Percentiles rank a stretch among this genome's conserved stretches.
Conservation (phyloP, 2,329 filamentous ascomycete genomes). For the Fusarium continuum region DNA sequence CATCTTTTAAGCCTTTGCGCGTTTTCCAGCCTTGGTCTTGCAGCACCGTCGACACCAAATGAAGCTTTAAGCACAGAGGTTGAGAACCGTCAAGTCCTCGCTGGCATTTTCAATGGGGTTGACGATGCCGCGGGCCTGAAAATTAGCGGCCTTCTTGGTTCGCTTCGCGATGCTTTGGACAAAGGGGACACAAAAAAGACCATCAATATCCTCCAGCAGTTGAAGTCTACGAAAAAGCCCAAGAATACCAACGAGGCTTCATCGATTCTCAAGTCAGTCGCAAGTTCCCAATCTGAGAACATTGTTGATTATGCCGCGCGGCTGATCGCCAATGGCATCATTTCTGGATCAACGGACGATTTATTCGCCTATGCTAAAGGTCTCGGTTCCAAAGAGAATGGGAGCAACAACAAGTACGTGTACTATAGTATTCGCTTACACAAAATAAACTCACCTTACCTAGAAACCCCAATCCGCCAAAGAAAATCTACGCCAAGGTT, state of each 20-base stretch:
- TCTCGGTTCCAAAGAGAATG: not conserved
- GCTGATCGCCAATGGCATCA: constrained; percentile 1
- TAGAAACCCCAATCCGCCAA: not conserved
- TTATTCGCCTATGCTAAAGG: not conserved
- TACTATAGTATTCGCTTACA: fast-evolving
- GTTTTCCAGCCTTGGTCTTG: not conserved
- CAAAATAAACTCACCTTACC: not conserved
- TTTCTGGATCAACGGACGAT: not conserved
- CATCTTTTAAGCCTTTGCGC: not conserved
- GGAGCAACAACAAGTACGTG: not conserved
- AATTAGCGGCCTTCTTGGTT: not conserved
- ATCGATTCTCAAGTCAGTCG: not conserved
- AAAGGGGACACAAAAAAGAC: not conserved
- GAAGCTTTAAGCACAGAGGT: not conserved
- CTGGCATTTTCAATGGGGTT: not conserved
- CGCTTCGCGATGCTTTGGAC: not conserved
- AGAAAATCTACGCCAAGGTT: constrained; percentile 3
- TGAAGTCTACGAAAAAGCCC: not conserved
- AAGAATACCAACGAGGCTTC: not conserved
- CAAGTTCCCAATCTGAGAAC: not conserved
- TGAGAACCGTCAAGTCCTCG: not conserved
- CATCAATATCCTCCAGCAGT: not conserved
- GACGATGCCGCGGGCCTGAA: not conserved
- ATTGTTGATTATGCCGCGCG: constrained; percentile 1
- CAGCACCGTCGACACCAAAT: not conserved